phyloP scores from a whole-genome alignment of 352 stramenopile genomes.

The Plasmopara muralis region DNA sequence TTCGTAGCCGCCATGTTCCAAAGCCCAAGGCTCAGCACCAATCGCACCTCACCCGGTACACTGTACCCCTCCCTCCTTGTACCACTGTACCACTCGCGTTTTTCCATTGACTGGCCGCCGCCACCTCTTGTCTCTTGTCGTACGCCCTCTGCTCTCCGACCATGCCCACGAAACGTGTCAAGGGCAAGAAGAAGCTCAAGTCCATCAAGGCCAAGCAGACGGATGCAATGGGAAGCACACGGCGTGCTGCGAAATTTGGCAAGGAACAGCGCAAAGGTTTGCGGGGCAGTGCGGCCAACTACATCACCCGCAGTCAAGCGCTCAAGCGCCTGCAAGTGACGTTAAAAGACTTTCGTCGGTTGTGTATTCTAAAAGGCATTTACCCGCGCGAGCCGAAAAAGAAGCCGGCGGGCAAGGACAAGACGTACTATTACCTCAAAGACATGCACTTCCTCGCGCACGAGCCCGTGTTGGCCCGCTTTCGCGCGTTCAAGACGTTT shows the following conservation, averaged over 20 bases:
- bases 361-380: conserved; percentile 99
- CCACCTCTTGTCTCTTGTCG: too few relatives aligned
- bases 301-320: conserved; percentile 92
- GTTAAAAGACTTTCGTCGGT: conserved; percentile 97
- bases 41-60: too few relatives aligned
- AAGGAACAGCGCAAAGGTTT: conserved; percentile 84
- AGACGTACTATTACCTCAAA: conserved; percentile 99
- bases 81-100: too few relatives aligned
- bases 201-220: conserved; percentile 86
- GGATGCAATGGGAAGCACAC: conserved; percentile 77
- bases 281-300: conserved; percentile 85
- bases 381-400: conserved; percentile 97
- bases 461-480: conserved; percentile 98
- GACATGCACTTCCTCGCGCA: conserved; percentile 97
- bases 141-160: conserved; percentile 1
- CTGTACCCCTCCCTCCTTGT: too few relatives aligned
- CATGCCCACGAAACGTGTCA: conserved; percentile 85
- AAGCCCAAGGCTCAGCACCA: neutral
- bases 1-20: conserved; percentile 49
- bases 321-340: conserved; percentile 94
- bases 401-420: conserved; percentile 91
- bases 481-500: conserved; percentile 96
- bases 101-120: too few relatives aligned
- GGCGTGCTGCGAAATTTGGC: conserved; percentile 72
- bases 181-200: conserved; percentile 89